These are phyloP conservation scores for Claviceps citrina DNA, from an alignment of 2,329 filamentous ascomycete genomes.

Conservation along the genomic window DNA sequence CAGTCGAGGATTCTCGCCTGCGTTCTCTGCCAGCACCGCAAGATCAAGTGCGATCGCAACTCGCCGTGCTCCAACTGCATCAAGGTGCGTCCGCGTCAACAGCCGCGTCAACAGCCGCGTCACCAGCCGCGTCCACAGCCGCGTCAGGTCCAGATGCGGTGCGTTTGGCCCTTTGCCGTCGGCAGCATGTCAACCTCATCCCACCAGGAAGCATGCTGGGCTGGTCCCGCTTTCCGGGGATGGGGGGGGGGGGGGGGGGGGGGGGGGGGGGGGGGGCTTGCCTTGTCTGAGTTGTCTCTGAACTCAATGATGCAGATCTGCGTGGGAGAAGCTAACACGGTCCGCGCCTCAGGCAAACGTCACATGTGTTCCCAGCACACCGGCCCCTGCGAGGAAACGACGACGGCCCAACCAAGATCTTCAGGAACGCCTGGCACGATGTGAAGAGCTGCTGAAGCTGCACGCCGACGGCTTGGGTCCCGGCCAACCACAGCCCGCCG, in stretches of 20 bases:
- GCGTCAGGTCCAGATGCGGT: no score
- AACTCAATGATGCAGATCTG: background rate
- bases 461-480: constrained; percentile 30
- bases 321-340: constrained; percentile 4
- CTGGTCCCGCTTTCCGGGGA: no score
- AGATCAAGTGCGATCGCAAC: constrained; percentile 46
- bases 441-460: constrained; percentile 42
- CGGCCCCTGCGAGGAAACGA: constrained; percentile 43
- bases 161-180: no score
- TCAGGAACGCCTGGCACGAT: constrained; percentile 43
- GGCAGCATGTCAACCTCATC: no score
- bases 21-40: constrained; percentile 43
- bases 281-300: no score
- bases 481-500: constrained; percentile 9
- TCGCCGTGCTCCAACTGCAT: constrained; percentile 45
- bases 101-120: no score
- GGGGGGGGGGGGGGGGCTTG: no score
- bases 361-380: constrained; percentile 43
- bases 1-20: constrained; percentile 35
- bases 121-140: no score
- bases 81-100: constrained; percentile 30
- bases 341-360: constrained; percentile 34
- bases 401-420: constrained; percentile 45
- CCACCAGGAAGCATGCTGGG: no score
- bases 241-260: no score